Evolutionary conservation across 345 rosid genomes (phyloP).

Genomic region (Corchorus olitorius): DNA sequence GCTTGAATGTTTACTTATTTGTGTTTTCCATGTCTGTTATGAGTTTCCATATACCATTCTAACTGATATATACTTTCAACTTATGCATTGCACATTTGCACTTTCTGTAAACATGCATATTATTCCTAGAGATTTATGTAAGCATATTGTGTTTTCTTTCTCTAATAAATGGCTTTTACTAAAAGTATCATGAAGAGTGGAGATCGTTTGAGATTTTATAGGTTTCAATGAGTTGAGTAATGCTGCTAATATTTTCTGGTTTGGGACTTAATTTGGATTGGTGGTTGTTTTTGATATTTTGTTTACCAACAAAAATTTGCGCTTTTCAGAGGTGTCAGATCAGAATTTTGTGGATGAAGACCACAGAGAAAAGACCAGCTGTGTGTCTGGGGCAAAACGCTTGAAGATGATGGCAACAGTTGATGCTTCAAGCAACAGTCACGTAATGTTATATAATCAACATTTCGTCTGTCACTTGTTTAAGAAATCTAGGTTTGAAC

Average conservation of each 20-base stretch:
- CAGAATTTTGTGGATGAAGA: slow-evolving; percentile 70
- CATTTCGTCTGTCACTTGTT: too few relatives aligned
- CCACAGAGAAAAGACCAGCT: slow-evolving; percentile 28
- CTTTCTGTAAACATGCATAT: not conserved
- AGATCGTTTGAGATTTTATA: too few relatives aligned
- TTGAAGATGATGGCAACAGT: slow-evolving; percentile 24
- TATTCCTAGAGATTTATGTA: not conserved
- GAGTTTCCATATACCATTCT: not conserved
- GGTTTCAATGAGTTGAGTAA: too few relatives aligned
- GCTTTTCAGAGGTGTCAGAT: slow-evolving; percentile 62
- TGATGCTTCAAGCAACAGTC: slow-evolving; percentile 31
- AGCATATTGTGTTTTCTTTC: not conserved
- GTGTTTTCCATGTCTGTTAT: not conserved
- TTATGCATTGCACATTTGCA: not conserved
- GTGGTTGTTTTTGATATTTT: not conserved
- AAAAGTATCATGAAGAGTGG: too few relatives aligned
- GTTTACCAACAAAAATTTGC: slow-evolving; percentile 22
- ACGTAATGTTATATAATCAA: slow-evolving; percentile 24
- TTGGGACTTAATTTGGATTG: not conserved
- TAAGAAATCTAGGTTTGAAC: not conserved
- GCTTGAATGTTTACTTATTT: slow-evolving; percentile 1
- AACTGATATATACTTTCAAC: not conserved
- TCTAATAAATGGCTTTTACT: not conserved
- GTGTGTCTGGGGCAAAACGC: slow-evolving; percentile 30
- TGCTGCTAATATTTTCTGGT: not conserved